Evolutionary conservation across 1,284 basidiomycete species (phyloP).

Genomic region (Puccinia hordei): DNA sequence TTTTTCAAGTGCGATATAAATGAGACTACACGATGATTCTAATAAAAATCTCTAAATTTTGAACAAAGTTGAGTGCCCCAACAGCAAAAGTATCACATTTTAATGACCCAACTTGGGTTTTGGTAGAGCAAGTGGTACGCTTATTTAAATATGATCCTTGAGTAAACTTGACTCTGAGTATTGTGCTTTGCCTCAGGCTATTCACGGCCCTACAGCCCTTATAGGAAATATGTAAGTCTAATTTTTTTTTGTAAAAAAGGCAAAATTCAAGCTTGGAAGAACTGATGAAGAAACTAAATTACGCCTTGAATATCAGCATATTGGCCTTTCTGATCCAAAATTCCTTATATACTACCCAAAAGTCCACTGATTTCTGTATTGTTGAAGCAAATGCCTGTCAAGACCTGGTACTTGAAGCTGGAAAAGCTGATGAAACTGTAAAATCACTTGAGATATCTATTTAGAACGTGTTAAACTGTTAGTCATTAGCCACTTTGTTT

Average conservation of each 20-base stretch:
- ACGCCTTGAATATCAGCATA: not conserved
- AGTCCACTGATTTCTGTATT: not conserved
- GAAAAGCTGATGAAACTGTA: too few relatives aligned
- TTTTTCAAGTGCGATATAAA: not conserved
- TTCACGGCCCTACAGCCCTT: not conserved
- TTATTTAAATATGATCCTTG: not conserved
- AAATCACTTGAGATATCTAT: too few relatives aligned
- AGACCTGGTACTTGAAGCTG: too few relatives aligned
- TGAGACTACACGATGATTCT: too few relatives aligned
- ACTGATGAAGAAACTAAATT: not conserved
- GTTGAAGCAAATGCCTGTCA: too few relatives aligned
- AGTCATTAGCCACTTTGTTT: too few relatives aligned
- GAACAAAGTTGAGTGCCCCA: not conserved
- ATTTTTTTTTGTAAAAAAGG: not conserved
- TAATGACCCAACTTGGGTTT: not conserved
- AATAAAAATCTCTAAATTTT: not conserved
- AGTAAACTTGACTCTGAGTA: not conserved
- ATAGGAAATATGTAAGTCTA: conserved; percentile 12
- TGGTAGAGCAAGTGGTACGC: not conserved
- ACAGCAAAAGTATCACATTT: not conserved
- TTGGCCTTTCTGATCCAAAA: conserved; percentile 7
- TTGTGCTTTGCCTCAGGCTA: not conserved
- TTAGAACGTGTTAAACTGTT: too few relatives aligned
- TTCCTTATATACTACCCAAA: not conserved
- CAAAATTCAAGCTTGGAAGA: not conserved